phyloP scores from a whole-genome alignment of 2,329 filamentous ascomycete species.

The Cladosporium colombiae region DNA sequence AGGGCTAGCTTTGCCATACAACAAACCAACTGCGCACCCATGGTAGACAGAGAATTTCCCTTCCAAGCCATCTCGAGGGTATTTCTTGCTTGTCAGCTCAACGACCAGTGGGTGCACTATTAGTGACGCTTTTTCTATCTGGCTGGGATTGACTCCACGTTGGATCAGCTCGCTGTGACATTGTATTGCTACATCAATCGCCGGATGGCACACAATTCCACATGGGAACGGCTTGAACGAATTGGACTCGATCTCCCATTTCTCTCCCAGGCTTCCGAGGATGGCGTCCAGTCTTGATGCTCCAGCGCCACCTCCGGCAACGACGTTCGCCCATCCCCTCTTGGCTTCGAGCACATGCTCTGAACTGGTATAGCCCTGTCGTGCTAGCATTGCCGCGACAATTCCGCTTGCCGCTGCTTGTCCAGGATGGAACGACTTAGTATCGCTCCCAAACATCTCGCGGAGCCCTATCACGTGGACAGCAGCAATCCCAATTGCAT shows the following conservation, averaged over 20 bases:
- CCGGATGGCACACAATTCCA: slow-evolving; percentile 58
- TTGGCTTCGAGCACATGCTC: slow-evolving; percentile 52
- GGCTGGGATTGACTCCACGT: slow-evolving; percentile 33
- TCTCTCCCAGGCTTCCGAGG: slow-evolving; percentile 35
- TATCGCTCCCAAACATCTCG: slow-evolving; percentile 58
- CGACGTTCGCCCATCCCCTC: slow-evolving; percentile 56
- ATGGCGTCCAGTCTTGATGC: slow-evolving; percentile 43
- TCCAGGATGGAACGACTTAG: slow-evolving; percentile 57
- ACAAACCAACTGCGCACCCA: slow-evolving; percentile 52
- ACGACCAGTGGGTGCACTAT: slow-evolving; percentile 55
- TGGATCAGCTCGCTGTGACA: slow-evolving; percentile 43
- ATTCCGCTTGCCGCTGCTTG: slow-evolving; percentile 56
- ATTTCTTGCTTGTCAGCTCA: slow-evolving; percentile 54
- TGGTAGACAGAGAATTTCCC: slow-evolving; percentile 60
- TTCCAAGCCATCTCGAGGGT: slow-evolving; percentile 53
- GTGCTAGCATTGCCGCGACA: slow-evolving; percentile 49
- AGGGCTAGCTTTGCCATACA: slow-evolving; percentile 55
- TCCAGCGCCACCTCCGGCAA: slow-evolving; percentile 39
- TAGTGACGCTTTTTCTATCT: slow-evolving; percentile 45
- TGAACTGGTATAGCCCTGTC: slow-evolving; percentile 53
- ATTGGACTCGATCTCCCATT: slow-evolving; percentile 56
- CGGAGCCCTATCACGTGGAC: slow-evolving; percentile 57
- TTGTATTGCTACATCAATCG: slow-evolving; percentile 55
- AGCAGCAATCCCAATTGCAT: slow-evolving; percentile 56
- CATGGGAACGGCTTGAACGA: slow-evolving; percentile 60